Evolutionary conservation across 805 yeast species (phyloP).

Genomic region (Metschnikowia lochheadii): DNA sequence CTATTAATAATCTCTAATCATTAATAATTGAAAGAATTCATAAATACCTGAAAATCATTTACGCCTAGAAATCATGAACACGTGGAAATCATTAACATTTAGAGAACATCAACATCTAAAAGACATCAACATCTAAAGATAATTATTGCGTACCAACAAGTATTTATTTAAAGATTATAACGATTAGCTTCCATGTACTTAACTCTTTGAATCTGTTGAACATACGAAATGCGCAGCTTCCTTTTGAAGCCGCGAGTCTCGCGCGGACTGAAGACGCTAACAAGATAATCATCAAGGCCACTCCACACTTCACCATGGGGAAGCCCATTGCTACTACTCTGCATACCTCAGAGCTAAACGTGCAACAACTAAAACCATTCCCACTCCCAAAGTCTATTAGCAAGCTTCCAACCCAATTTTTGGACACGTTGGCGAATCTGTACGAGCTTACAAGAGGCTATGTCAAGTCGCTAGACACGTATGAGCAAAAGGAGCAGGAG

Average conservation of each 20-base stretch:
- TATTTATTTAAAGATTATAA: too few relatives aligned
- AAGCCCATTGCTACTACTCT: not conserved
- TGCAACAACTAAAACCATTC: conserved; percentile 13
- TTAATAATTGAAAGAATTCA: too few relatives aligned
- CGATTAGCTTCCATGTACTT: too few relatives aligned
- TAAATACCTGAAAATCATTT: too few relatives aligned
- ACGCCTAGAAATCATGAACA: too few relatives aligned
- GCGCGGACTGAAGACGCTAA: not conserved
- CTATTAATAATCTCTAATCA: too few relatives aligned
- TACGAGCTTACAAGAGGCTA: conserved; percentile 27
- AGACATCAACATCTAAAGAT: too few relatives aligned
- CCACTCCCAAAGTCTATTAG: conserved; percentile 29
- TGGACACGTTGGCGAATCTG: conserved; percentile 26
- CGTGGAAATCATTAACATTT: too few relatives aligned
- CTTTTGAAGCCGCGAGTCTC: not conserved
- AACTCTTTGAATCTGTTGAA: too few relatives aligned
- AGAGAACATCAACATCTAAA: too few relatives aligned
- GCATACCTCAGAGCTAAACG: not conserved
- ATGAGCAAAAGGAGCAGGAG: conserved; percentile 20
- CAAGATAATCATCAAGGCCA: not conserved
- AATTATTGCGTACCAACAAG: too few relatives aligned
- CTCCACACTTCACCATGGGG: not conserved
- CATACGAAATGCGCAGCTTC: too few relatives aligned
- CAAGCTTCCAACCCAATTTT: conserved; percentile 25
- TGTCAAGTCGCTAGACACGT: conserved; percentile 21